These are phyloP conservation scores for Schoenoplectus triqueter DNA, from an alignment of 202 grass and related monocot genomes.

Conservation along the genomic window DNA sequence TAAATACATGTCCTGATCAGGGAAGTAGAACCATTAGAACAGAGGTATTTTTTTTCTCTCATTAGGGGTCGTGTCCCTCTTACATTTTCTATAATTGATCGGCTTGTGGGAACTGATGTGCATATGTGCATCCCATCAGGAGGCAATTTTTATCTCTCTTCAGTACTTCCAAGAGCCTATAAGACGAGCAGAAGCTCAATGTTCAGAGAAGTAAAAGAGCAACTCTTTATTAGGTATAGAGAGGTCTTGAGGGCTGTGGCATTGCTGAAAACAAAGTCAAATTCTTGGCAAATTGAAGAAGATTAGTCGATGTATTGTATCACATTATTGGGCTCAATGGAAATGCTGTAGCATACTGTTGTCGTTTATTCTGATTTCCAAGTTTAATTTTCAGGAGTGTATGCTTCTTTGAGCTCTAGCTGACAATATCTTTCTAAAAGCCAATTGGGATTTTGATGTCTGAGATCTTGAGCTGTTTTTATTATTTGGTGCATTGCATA, in stretches of 20 bases:
- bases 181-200: conserved; percentile 49
- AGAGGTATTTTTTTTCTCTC: conserved; percentile 58
- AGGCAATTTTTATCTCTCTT: conserved; percentile 93
- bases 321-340: background rate
- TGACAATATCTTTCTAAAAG: background rate
- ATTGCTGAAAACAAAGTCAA: background rate
- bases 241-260: background rate
- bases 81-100: conserved; percentile 34
- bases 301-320: background rate
- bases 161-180: conserved; percentile 95
- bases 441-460: background rate
- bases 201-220: conserved; percentile 26
- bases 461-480: background rate
- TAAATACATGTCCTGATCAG: conserved; percentile 93
- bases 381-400: background rate
- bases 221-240: background rate
- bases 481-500: background rate
- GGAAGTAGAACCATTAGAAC: conserved; percentile 99
- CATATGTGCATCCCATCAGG: conserved; percentile 48
- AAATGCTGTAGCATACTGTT: background rate
- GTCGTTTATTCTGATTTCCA: background rate
- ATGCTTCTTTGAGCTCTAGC: background rate
- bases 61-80: background rate
- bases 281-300: background rate
- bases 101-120: conserved; percentile 32